Base-by-base conservation (phyloP, 306 rosid species). In the Gleditsia sinensis region DNA sequence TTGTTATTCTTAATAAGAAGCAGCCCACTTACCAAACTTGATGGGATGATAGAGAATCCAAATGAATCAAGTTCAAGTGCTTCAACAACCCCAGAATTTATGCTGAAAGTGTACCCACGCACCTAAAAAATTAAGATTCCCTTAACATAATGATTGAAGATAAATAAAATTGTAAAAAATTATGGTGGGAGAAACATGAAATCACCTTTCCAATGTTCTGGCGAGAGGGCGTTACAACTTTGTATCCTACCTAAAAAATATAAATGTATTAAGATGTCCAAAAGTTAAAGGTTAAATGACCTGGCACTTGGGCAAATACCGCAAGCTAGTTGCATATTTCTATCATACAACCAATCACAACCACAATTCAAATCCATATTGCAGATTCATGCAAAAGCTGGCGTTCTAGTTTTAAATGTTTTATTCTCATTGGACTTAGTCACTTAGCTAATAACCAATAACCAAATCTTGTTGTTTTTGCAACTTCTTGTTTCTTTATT, bases 21-120 rank as follows among this genome's bases (percentile, higher is more conserved):
- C 28, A 45, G 48, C 65, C 34, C 36, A 80, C 94, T 74, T 82
- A 94, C 96, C 92, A 91, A 83, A 76, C 93, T 94, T 46, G 97
- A 91, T 21, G 98, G 98, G 67, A 91, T 87, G 64, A 90, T 81
- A 54, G 98, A 90, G 71, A 89, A 82, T 30, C 97, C 98, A 77
- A 91, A 94, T 58, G 98, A 91, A 82, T 91, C 98, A 34, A 94
- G 90, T 85, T 94, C 96, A 20, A 94, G 90, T 66, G 92, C 89
- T 78, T 94, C 95, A 63, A 91, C 84, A 58, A 76, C 95, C 66
- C 98, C 97, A 16, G 95, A 90, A 69, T 88, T 87, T 50, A 94
- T 84, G 84, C 89, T 91, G 79, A 94, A 94, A 74, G 86, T 91
- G 78, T 89, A 94, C 33, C 96, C 98, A 3, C 95, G 91, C 39